Evolutionary conservation across 108 stramenopile species (phyloP).

Genomic region (Skeletonema menzelii): DNA sequence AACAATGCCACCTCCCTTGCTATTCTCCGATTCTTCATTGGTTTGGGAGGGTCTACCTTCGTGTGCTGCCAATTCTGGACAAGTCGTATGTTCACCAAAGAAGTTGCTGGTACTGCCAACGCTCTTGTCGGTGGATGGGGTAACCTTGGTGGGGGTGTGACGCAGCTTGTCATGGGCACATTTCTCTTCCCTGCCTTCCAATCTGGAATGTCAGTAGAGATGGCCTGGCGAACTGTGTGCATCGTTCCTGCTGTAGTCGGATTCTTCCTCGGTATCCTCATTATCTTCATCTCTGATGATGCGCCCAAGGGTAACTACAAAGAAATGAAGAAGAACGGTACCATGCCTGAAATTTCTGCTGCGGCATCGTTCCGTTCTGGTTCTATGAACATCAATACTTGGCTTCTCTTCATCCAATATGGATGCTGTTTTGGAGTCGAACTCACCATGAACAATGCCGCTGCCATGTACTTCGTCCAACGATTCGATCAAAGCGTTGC

Average conservation of each 20-base stretch:
- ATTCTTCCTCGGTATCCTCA: constrained; percentile 36
- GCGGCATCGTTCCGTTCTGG: constrained; percentile 49
- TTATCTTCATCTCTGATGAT: constrained; percentile 62
- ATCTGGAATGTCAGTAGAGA: constrained; percentile 21
- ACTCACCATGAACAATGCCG: constrained; percentile 72
- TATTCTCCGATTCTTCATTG: constrained; percentile 69
- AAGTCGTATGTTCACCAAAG: constrained; percentile 65
- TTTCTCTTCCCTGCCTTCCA: constrained; percentile 57
- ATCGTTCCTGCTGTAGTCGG: constrained; percentile 67
- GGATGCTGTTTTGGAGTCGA: constrained; percentile 83
- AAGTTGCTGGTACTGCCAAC: constrained; percentile 75
- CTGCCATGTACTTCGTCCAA: constrained; percentile 56
- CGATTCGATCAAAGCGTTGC: constrained; percentile 46
- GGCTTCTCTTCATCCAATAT: constrained; percentile 78
- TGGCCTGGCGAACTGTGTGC: constrained; percentile 70
- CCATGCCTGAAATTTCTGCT: constrained; percentile 53
- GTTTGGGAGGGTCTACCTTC: constrained; percentile 66
- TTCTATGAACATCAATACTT: constrained; percentile 62
- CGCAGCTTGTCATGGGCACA: constrained; percentile 60
- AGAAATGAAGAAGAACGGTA: constrained; percentile 55
- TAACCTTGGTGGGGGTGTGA: constrained; percentile 69
- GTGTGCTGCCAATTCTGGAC: constrained; percentile 80
- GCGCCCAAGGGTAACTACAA: constrained; percentile 72
- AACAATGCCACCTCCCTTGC: constrained; percentile 48
- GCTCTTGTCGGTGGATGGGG: constrained; percentile 82